Evolutionary conservation across 2,329 filamentous ascomycete genomes (phyloP).

Genomic region (Berkeleyomyces rouxiae): DNA sequence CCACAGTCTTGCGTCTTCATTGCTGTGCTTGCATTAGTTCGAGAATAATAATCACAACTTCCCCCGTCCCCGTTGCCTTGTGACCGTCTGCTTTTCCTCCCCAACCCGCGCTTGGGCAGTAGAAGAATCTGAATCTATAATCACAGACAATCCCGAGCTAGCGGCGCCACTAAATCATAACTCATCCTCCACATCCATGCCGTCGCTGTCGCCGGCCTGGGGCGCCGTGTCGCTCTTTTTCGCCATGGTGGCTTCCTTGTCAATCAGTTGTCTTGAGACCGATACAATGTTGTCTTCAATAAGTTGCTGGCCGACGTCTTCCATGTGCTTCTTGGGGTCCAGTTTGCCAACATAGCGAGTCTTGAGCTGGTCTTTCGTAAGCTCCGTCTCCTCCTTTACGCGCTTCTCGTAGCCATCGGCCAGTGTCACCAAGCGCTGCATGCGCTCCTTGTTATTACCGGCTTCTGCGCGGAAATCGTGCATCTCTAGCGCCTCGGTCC

Average conservation of each 20-base stretch:
- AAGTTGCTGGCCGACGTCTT: conserved; percentile 86
- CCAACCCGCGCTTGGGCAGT: not conserved
- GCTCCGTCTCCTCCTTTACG: conserved; percentile 94
- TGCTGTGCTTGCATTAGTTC: not conserved
- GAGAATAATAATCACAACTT: not conserved
- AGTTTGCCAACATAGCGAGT: conserved; percentile 98
- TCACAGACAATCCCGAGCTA: not conserved
- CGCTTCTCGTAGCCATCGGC: conserved; percentile 97
- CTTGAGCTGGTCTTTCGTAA: conserved; percentile 95
- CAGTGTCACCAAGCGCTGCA: conserved; percentile 74
- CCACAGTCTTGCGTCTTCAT: not conserved
- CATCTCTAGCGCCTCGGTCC: conserved; percentile 96
- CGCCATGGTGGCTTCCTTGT: conserved; percentile 92
- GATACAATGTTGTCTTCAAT: conserved; percentile 99
- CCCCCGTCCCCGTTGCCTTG: not conserved
- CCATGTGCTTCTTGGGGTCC: conserved; percentile 97
- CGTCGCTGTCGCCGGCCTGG: conserved; percentile 36
- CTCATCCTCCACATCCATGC: conserved; percentile 56
- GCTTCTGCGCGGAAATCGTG: conserved; percentile 82
- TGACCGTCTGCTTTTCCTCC: not conserved
- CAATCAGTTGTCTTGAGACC: conserved; percentile 97
- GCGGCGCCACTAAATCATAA: conserved; percentile 18
- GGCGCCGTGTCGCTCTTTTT: conserved; percentile 39
- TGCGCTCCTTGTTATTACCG: conserved; percentile 67
- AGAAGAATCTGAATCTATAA: not conserved